Conservation (phyloP, 202 grass and related monocot species). For the Setaria viridis region DNA sequence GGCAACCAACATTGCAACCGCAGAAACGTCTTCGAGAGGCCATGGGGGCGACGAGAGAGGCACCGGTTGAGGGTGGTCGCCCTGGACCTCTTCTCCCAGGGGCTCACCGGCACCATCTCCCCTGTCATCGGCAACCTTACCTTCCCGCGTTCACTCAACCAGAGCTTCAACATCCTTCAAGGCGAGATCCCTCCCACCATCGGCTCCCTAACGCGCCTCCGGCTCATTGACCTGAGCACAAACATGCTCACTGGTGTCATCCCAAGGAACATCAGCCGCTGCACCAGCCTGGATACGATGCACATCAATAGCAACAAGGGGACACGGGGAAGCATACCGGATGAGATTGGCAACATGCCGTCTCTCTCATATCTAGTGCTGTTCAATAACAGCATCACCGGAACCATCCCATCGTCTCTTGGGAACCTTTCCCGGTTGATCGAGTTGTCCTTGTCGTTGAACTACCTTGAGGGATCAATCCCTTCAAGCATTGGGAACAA, state of each 20-base stretch:
- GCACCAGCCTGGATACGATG: slow-evolving; percentile 15
- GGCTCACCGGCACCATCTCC: slow-evolving; percentile 40
- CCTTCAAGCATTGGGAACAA: slow-evolving; percentile 28
- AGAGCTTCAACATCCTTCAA: slow-evolving; percentile 25
- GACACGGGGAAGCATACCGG: slow-evolving; percentile 44
- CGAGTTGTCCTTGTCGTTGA: slow-evolving; percentile 12
- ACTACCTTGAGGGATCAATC: slow-evolving; percentile 37
- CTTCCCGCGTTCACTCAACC: slow-evolving; percentile 17
- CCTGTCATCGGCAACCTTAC: slow-evolving; percentile 47
- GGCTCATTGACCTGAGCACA: neutral
- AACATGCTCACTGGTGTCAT: slow-evolving; percentile 40
- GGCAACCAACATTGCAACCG: too few species aligned
- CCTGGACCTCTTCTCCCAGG: slow-evolving; percentile 26
- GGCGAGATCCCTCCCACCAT: slow-evolving; percentile 44
- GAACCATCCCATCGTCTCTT: slow-evolving; percentile 29
- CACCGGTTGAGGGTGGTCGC: slow-evolving; percentile 19
- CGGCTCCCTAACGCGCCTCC: slow-evolving; percentile 27
- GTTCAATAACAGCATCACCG: slow-evolving; percentile 42
- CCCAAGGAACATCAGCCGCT: slow-evolving; percentile 38
- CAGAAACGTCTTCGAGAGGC: too few species aligned
- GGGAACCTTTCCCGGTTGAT: slow-evolving; percentile 39
- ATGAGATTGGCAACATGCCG: slow-evolving; percentile 2
- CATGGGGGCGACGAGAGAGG: neutral
- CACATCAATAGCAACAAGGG: slow-evolving; percentile 24
- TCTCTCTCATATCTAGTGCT: slow-evolving; percentile 6